Evolutionary conservation across 1,284 basidiomycete genomes (phyloP), one percentile per base, ranked within the genome.

Genomic region (Leccinum ponderosum): DNA sequence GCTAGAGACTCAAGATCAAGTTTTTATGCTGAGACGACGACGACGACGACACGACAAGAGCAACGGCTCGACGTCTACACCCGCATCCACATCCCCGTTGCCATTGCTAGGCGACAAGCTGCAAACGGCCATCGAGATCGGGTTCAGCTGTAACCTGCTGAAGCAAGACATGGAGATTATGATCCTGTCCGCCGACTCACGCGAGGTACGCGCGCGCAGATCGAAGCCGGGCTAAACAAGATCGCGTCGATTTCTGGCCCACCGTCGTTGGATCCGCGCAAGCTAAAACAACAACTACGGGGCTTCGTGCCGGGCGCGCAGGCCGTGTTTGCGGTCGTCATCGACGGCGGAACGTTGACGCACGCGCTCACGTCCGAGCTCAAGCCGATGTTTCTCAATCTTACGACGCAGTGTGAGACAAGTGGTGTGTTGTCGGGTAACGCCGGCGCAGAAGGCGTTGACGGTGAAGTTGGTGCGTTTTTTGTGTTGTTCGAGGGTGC

Each of bases 71-170:
- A 29, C 27, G 27, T 29, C 27, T 29, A 29, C 27, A 29, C 27
- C 27, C 27, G 27, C 27, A 29, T 29, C 27, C 27, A 29, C 27
- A 29, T 29, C 27, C 27, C 27, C 9, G 42, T 50, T 39, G n/a
- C n/a, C 29, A n/a, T 55, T 25, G 20, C 17, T 31, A 86, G 95
- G 95, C 55, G 96, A 98, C 80, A 98, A 98, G 77, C 83, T 98
- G 1, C 96, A 98, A 77, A 98, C 96, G 3, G 96, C 96, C 17
- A 98, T 98, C 72, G 96, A 98, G 75, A 98, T 98, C 62, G 90
- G 87, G 33, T 95, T 94, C 83, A 89, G 90, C 68, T 97, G 95
- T 78, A 97, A 97, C 73, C 79, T 97, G 12, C 84, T 97, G 64
- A 96, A 95, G 76, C 89, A 83, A 72, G 87, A 91, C 63, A 97